These are phyloP conservation scores for Aspergillus cavernicola DNA, from an alignment of 495 filamentous ascomycete species.

Conservation along the genomic window DNA sequence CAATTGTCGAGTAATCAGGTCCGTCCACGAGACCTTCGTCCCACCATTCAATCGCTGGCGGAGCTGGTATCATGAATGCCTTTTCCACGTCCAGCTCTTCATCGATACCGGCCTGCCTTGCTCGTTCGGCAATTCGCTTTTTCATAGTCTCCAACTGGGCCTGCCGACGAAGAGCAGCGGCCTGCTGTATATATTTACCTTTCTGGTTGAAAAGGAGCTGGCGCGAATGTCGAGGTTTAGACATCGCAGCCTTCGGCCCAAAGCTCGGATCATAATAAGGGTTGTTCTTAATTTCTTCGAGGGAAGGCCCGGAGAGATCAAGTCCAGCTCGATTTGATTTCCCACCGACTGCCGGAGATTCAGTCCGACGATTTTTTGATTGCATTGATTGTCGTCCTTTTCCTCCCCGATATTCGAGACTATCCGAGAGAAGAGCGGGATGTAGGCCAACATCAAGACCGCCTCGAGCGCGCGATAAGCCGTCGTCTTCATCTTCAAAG, in stretches of 20 bases:
- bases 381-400: slow-evolving; percentile 51
- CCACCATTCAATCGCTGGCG: slow-evolving; percentile 97
- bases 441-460: slow-evolving; percentile 89
- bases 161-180: slow-evolving; percentile 79
- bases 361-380: slow-evolving; percentile 56
- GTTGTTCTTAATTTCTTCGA: slow-evolving; percentile 68
- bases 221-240: slow-evolving; percentile 61
- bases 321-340: slow-evolving; percentile 55
- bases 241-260: slow-evolving; percentile 57
- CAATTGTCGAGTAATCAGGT: slow-evolving; percentile 66
- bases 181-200: slow-evolving; percentile 94
- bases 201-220: slow-evolving; percentile 91
- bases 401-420: slow-evolving; percentile 56
- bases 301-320: slow-evolving; percentile 64
- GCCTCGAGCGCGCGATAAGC: slow-evolving; percentile 54
- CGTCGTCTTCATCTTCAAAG: slow-evolving; percentile 42
- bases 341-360: slow-evolving; percentile 39
- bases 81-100: slow-evolving; percentile 89
- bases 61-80: slow-evolving; percentile 74
- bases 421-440: slow-evolving; percentile 76
- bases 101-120: slow-evolving; percentile 82
- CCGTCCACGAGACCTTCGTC: slow-evolving; percentile 81
- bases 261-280: slow-evolving; percentile 82
- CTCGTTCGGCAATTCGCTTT: slow-evolving; percentile 79
- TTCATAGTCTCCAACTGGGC: slow-evolving; percentile 91